Evolutionary conservation across 2,329 filamentous ascomycete genomes (phyloP).

Genomic region (Ceratocystis diversiconidia): DNA sequence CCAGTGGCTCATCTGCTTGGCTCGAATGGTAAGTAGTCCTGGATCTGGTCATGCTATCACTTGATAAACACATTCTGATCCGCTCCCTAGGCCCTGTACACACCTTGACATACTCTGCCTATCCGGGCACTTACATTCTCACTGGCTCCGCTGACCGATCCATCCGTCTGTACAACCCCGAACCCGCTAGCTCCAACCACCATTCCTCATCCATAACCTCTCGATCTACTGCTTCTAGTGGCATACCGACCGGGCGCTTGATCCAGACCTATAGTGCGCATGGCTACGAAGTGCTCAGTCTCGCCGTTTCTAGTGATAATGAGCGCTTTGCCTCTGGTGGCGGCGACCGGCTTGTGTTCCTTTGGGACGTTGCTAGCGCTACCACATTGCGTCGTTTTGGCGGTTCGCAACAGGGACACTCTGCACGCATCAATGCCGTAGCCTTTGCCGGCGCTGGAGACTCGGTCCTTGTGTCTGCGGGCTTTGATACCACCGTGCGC

Average conservation of each 20-base stretch:
- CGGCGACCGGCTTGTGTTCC: constrained; percentile 78
- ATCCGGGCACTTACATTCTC: constrained; percentile 62
- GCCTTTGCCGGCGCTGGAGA: constrained; percentile 66
- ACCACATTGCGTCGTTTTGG: constrained; percentile 63
- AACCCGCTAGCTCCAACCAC: constrained; percentile 32
- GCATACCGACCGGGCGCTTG: constrained; percentile 39
- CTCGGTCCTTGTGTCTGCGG: constrained; percentile 55
- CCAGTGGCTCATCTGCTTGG: constrained; percentile 43
- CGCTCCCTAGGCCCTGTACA: constrained; percentile 48
- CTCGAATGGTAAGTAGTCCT: constrained; percentile 37
- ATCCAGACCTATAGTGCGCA: constrained; percentile 85
- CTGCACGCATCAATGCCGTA: constrained; percentile 61
- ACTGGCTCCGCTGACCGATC: constrained; percentile 75
- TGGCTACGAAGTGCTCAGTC: constrained; percentile 78
- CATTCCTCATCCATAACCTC: constrained; percentile 1
- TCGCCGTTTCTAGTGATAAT: constrained; percentile 64
- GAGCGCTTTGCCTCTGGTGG: constrained; percentile 74
- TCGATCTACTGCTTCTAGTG: neutral
- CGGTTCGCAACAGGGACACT: constrained; percentile 47
- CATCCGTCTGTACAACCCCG: constrained; percentile 75
- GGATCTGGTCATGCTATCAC: neutral
- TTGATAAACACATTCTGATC: neutral
- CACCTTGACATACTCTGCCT: constrained; percentile 57
- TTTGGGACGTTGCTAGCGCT: constrained; percentile 84
- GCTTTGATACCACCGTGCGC: constrained; percentile 61